These are phyloP conservation scores for Candida sanyaensis DNA, from an alignment of 1,139 yeast species.

Conservation along the genomic window DNA sequence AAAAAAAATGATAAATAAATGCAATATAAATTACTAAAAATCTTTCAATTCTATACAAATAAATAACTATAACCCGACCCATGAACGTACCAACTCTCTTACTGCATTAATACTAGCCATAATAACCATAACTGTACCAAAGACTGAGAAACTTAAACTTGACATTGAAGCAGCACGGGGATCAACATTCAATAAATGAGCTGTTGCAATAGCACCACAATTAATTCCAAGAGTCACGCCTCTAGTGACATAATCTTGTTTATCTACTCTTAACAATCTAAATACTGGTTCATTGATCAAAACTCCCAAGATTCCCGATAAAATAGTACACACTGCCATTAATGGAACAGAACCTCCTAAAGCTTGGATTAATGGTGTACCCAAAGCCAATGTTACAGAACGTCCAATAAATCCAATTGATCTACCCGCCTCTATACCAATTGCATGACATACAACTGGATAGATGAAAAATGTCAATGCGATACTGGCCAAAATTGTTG, in stretches of 20 bases:
- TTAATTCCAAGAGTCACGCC: conserved; percentile 77
- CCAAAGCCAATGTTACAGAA: conserved; percentile 79
- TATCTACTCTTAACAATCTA: conserved; percentile 51
- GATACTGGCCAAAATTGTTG: conserved; percentile 61
- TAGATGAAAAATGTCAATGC: conserved; percentile 64
- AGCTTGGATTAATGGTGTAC: conserved; percentile 67
- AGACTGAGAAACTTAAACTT: conserved; percentile 67
- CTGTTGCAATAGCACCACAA: conserved; percentile 84
- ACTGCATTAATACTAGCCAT: conserved; percentile 57
- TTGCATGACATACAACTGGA: conserved; percentile 64
- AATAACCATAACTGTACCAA: conserved; percentile 73
- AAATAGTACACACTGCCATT: conserved; percentile 78
- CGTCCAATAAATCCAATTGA: conserved; percentile 79
- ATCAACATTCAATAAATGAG: conserved; percentile 65
- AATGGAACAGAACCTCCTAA: conserved; percentile 69
- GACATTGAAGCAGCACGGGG: conserved; percentile 84
- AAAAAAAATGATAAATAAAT: not conserved
- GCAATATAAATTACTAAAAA: too few relatives aligned
- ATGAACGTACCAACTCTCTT: conserved; percentile 25
- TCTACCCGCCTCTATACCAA: conserved; percentile 61
- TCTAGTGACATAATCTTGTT: conserved; percentile 70
- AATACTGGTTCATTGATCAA: conserved; percentile 57
- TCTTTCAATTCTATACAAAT: too few relatives aligned
- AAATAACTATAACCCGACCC: conserved; percentile 27
- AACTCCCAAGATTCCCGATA: conserved; percentile 79